Percentiles rank a stretch among this genome's conserved stretches.
Conservation (phyloP, 805 yeast species). For the Maudiozyma saulgeensis region DNA sequence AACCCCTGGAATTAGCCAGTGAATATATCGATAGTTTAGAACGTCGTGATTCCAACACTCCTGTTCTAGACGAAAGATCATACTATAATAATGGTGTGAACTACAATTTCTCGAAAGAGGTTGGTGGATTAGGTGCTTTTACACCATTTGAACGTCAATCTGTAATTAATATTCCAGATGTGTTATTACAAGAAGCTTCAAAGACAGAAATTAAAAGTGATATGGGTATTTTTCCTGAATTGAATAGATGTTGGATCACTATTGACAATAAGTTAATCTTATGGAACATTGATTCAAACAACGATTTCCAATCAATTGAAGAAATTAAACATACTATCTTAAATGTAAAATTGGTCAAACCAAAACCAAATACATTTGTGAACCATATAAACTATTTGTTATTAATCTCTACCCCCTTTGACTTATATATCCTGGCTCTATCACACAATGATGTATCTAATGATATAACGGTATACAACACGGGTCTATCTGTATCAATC, state of each 20-base stretch:
- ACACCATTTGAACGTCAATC: slow-evolving; percentile 70
- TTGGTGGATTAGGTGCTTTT: slow-evolving; percentile 39
- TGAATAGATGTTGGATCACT: slow-evolving; percentile 78
- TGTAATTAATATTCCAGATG: slow-evolving; percentile 69
- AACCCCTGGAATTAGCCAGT: slow-evolving; percentile 45
- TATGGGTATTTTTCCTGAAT: slow-evolving; percentile 76
- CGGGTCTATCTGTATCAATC: slow-evolving; percentile 70
- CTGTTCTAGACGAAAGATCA: slow-evolving; percentile 41
- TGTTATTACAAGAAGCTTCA: slow-evolving; percentile 62
- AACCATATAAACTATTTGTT: slow-evolving; percentile 65
- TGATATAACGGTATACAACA: slow-evolving; percentile 62
- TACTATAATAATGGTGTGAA: slow-evolving; percentile 49
- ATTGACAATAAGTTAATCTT: slow-evolving; percentile 72
- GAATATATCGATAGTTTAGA: slow-evolving; percentile 52
- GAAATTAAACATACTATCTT: slow-evolving; percentile 71
- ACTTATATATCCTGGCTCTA: slow-evolving; percentile 68
- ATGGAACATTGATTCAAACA: slow-evolving; percentile 65
- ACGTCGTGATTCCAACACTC: slow-evolving; percentile 49
- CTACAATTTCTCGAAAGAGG: slow-evolving; percentile 53
- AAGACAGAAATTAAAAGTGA: slow-evolving; percentile 56
- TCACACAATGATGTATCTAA: slow-evolving; percentile 38
- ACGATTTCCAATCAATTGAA: slow-evolving; percentile 72
- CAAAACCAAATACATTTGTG: slow-evolving; percentile 73
- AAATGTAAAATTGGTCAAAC: slow-evolving; percentile 68
- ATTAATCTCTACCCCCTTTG: slow-evolving; percentile 69